Percentiles rank a stretch among this genome's conserved stretches.
These are phyloP conservation scores for Firmiana major DNA, from an alignment of 345 rosid genomes.

Conservation along the genomic window DNA sequence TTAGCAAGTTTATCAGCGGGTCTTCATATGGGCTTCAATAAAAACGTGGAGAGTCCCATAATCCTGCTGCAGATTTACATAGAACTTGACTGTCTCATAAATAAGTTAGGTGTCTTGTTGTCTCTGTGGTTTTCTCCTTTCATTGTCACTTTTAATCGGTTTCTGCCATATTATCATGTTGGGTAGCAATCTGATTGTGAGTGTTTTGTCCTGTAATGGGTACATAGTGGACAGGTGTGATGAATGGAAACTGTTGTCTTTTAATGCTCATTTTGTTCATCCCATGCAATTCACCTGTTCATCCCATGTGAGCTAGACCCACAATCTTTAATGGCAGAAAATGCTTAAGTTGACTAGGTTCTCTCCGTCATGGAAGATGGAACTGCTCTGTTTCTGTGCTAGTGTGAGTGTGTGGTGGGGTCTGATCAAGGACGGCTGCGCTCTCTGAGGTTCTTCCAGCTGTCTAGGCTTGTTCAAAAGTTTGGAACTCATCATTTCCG, in stretches of 20 bases:
- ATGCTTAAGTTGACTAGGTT: slow-evolving; percentile 18
- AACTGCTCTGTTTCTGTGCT: neutral
- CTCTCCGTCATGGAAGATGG: neutral
- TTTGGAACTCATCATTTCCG: slow-evolving; percentile 32
- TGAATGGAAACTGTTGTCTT: slow-evolving; percentile 19
- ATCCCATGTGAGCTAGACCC: slow-evolving; percentile 21
- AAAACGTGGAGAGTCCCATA: slow-evolving; percentile 15
- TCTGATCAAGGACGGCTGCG: slow-evolving; percentile 22
- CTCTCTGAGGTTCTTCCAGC: neutral
- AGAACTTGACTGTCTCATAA: slow-evolving; percentile 32
- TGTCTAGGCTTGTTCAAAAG: slow-evolving; percentile 10
- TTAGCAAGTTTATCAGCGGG: slow-evolving; percentile 12
- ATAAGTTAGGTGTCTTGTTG: slow-evolving; percentile 23
- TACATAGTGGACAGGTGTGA: slow-evolving; percentile 6
- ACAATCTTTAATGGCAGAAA: neutral
- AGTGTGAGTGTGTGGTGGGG: slow-evolving; percentile 8
- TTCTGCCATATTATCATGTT: neutral
- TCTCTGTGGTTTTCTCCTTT: neutral
- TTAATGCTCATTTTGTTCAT: slow-evolving; percentile 10
- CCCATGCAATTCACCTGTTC: too few relatives aligned
- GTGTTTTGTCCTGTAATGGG: slow-evolving; percentile 28
- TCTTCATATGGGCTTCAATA: slow-evolving; percentile 18
- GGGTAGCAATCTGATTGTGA: slow-evolving; percentile 15
- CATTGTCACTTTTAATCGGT: neutral
- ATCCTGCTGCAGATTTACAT: slow-evolving; percentile 3